These are phyloP conservation scores for Phycomyces nitens DNA, from an alignment of 192 early-diverging fungal species.

Conservation along the genomic window DNA sequence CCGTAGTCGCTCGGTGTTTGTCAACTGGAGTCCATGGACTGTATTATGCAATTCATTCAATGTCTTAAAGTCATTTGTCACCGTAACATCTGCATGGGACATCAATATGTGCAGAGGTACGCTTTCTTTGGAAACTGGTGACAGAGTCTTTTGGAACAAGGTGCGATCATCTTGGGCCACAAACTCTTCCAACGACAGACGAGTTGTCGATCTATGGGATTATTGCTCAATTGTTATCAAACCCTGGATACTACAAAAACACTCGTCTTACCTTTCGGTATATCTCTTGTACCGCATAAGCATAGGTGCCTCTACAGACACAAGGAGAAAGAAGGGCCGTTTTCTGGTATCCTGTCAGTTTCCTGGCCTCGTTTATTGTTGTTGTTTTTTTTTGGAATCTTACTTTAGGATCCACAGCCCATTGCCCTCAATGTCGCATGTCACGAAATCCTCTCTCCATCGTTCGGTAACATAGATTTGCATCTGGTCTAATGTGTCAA, in stretches of 20 bases:
- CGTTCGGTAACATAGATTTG: slow-evolving; percentile 66
- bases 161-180: slow-evolving; percentile 49
- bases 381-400: background rate
- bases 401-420: slow-evolving; percentile 56
- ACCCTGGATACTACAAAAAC: too few species aligned
- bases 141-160: slow-evolving; percentile 35
- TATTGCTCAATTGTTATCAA: too few species aligned
- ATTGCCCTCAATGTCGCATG: slow-evolving; percentile 54
- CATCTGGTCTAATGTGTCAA: slow-evolving; percentile 57
- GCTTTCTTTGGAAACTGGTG: background rate
- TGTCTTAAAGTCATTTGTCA: slow-evolving; percentile 57
- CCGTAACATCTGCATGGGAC: slow-evolving; percentile 53
- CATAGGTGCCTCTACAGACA: slow-evolving; percentile 82
- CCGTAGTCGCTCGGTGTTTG: slow-evolving; percentile 71
- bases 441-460: slow-evolving; percentile 75
- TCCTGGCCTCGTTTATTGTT: background rate
- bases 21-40: slow-evolving; percentile 55
- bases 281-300: slow-evolving; percentile 63
- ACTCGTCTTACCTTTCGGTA: slow-evolving; percentile 37
- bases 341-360: slow-evolving; percentile 40
- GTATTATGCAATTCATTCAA: slow-evolving; percentile 35
- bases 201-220: slow-evolving; percentile 8
- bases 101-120: slow-evolving; percentile 38
- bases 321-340: slow-evolving; percentile 78
- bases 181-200: slow-evolving; percentile 56